Evolutionary conservation across 2,329 filamentous ascomycete species (phyloP).

Genomic region (Uncinocarpus reesii): DNA sequence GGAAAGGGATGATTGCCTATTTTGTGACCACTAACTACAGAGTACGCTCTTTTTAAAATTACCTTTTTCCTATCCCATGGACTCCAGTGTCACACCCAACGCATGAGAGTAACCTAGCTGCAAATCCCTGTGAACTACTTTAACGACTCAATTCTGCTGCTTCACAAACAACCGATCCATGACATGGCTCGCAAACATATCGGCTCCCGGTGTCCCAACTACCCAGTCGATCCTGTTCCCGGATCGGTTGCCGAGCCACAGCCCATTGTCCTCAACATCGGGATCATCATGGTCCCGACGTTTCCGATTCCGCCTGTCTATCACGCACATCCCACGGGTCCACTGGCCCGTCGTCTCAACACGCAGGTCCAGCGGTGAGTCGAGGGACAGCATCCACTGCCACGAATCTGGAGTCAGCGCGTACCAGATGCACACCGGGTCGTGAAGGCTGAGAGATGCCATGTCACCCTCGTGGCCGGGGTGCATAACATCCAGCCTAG

Average conservation of each 20-base stretch:
- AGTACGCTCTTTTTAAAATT: too few relatives aligned
- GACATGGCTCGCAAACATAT: conserved; percentile 55
- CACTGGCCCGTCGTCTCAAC: conserved; percentile 88
- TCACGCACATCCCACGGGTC: conserved; percentile 82
- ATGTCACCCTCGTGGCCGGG: conserved; percentile 41
- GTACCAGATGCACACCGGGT: conserved; percentile 72
- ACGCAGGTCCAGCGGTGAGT: conserved; percentile 65
- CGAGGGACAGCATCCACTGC: conserved; percentile 39
- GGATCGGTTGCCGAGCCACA: conserved; percentile 63
- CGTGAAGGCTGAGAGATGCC: conserved; percentile 58
- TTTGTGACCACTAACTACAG: too few relatives aligned
- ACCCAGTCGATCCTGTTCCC: conserved; percentile 76
- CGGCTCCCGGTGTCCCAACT: conserved; percentile 56
- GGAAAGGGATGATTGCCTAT: too few relatives aligned
- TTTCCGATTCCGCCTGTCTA: conserved; percentile 56
- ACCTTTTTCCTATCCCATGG: too few relatives aligned
- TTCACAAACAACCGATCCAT: conserved; percentile 54
- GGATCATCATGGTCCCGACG: conserved; percentile 42
- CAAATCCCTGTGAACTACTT: too few relatives aligned
- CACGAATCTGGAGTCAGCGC: conserved; percentile 44
- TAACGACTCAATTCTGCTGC: neutral
- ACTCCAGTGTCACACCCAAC: too few relatives aligned
- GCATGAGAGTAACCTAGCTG: too few relatives aligned
- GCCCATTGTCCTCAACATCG: conserved; percentile 58
- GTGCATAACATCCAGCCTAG: conserved; percentile 55